Evolutionary conservation across 108 stramenopile genomes (phyloP).

Genomic region (Nitzschia palea): DNA sequence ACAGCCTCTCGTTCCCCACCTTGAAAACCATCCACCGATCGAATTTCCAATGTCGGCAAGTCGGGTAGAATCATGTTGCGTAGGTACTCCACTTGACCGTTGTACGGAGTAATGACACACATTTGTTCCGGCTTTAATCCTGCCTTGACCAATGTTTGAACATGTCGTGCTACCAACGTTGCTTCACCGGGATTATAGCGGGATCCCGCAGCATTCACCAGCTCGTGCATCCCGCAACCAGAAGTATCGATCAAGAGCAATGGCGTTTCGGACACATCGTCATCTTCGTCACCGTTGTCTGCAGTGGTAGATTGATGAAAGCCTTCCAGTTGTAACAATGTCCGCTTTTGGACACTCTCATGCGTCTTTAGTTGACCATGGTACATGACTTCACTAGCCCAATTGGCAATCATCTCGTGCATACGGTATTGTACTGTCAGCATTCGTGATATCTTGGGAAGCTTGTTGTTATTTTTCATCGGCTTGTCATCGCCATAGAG

Average conservation of each 20-base stretch:
- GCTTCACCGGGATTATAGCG: slow-evolving; percentile 87
- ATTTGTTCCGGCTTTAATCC: slow-evolving; percentile 83
- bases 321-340: slow-evolving; percentile 46
- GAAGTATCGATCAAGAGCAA: slow-evolving; percentile 93
- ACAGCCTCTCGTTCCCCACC: slow-evolving; percentile 98
- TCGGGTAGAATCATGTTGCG: slow-evolving; percentile 59
- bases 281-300: slow-evolving; percentile 8
- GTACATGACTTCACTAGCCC: slow-evolving; percentile 94
- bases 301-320: not conserved
- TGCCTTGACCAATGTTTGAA: slow-evolving; percentile 57
- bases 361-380: slow-evolving; percentile 63
- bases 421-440: slow-evolving; percentile 96
- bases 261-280: slow-evolving; percentile 34
- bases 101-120: slow-evolving; percentile 98
- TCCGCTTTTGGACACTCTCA: slow-evolving; percentile 53
- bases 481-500: slow-evolving; percentile 45
- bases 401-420: slow-evolving; percentile 89
- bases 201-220: slow-evolving; percentile 66
- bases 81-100: slow-evolving; percentile 94
- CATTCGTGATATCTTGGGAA: slow-evolving; percentile 63
- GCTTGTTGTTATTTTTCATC: not conserved
- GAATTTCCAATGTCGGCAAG: slow-evolving; percentile 79
- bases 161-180: slow-evolving; percentile 69
- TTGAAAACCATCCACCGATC: slow-evolving; percentile 98
- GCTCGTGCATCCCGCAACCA: slow-evolving; percentile 91